Evolutionary conservation across 2,329 filamentous ascomycete genomes (phyloP).

Genomic region (Pyrenochaeta sp.): DNA sequence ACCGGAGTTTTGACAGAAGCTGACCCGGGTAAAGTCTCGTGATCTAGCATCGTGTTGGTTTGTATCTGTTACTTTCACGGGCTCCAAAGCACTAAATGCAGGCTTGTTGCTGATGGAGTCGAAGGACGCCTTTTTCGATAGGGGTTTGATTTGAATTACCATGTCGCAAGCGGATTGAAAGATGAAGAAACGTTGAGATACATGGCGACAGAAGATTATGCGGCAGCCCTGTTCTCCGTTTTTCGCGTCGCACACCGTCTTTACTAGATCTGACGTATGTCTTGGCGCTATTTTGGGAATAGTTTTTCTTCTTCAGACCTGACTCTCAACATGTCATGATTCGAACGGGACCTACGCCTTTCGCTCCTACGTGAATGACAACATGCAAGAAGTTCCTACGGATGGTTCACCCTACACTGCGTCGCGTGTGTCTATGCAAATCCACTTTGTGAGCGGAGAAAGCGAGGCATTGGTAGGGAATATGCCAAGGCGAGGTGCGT

Average conservation of each 20-base stretch:
- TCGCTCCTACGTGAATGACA: too few species aligned
- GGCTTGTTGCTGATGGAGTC: conserved; percentile 1
- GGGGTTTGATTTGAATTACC: conserved; percentile 3
- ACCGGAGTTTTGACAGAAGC: conserved; percentile 1
- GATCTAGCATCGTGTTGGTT: background rate
- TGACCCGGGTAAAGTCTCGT: background rate
- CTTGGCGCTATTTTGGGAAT: background rate
- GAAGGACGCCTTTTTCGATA: background rate
- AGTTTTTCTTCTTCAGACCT: background rate
- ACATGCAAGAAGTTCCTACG: too few species aligned
- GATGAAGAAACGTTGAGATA: background rate
- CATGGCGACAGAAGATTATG: background rate
- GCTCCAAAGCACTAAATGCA: background rate
- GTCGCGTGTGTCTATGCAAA: too few species aligned
- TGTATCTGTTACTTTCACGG: background rate
- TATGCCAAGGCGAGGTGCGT: too few species aligned
- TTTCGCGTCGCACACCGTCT: background rate
- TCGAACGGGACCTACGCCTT: too few species aligned
- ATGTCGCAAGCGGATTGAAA: background rate
- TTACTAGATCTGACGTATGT: background rate
- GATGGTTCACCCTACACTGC: too few species aligned
- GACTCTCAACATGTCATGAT: too few species aligned
- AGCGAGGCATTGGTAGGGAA: too few species aligned
- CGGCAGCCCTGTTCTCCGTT: background rate
- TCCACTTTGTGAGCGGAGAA: too few species aligned